Evolutionary conservation across 208 protist genomes (phyloP).

Genomic region (Acanthamoeba lugdunensis): DNA sequence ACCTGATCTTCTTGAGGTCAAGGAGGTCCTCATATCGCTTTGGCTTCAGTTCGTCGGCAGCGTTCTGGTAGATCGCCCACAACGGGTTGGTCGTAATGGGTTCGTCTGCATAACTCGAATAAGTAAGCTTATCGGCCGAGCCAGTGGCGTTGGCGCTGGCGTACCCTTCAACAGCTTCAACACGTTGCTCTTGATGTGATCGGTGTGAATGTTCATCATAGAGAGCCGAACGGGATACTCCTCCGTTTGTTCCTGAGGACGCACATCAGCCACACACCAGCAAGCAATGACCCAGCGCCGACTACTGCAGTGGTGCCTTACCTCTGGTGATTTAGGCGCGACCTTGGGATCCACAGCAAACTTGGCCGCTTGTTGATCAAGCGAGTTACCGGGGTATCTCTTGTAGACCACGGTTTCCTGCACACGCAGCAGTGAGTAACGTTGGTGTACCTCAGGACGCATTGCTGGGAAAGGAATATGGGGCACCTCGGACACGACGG

Average conservation of each 20-base stretch:
- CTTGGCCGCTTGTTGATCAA: slow-evolving; percentile 49
- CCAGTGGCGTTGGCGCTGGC: too few species aligned
- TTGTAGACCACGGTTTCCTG: slow-evolving; percentile 66
- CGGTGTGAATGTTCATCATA: background rate
- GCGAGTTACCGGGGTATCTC: slow-evolving; percentile 46
- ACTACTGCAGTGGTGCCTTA: background rate
- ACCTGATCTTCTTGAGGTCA: slow-evolving; percentile 48
- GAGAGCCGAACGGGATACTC: slow-evolving; percentile 42
- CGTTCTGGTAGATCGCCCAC: slow-evolving; percentile 56
- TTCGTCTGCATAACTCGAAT: background rate
- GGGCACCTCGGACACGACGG: background rate
- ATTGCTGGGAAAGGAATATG: too few species aligned
- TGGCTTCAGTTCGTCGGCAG: background rate
- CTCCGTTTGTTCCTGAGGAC: slow-evolving; percentile 1
- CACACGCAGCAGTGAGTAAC: too few species aligned
- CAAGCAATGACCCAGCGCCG: too few species aligned
- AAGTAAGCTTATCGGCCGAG: too few species aligned
- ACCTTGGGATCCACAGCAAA: background rate
- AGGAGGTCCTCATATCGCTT: background rate
- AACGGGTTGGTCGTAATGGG: background rate
- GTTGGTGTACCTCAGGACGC: too few species aligned
- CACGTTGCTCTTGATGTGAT: slow-evolving; percentile 28
- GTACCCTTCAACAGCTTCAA: background rate
- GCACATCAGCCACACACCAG: background rate
- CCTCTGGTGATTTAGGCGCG: background rate